phyloP scores from a whole-genome alignment of 306 rosid species.

The Cucumis melo region DNA sequence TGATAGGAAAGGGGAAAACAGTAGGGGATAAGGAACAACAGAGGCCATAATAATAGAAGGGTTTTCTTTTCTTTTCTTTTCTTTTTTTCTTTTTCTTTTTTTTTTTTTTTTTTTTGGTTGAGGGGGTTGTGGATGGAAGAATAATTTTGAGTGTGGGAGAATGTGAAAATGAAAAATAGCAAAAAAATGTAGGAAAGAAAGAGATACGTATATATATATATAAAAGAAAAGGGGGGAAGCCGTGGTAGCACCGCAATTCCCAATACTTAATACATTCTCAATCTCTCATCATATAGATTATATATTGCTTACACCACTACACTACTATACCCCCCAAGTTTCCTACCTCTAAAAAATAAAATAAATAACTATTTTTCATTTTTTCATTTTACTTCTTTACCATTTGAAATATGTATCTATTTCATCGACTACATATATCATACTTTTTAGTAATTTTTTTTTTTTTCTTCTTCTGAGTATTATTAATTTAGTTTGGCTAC shows the following conservation, averaged over 20 bases:
- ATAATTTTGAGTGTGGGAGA: background rate
- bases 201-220: background rate
- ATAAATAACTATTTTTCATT: too few relatives aligned
- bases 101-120: background rate
- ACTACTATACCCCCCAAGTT: background rate
- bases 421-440: too few relatives aligned
- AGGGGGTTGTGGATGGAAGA: too few relatives aligned
- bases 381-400: too few relatives aligned
- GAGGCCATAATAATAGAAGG: constrained; percentile 47
- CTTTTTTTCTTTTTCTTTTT: background rate
- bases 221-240: background rate
- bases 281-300: background rate
- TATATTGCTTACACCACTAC: background rate
- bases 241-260: constrained; percentile 8
- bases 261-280: background rate
- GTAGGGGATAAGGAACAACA: constrained; percentile 53
- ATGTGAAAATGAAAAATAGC: background rate
- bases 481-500: too few relatives aligned
- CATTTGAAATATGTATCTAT: too few relatives aligned
- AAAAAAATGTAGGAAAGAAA: background rate
- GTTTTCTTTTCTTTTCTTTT: background rate
- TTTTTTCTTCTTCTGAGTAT: too few relatives aligned
- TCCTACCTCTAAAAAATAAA: too few relatives aligned
- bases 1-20: constrained; percentile 10
- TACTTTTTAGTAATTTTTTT: too few relatives aligned